These are phyloP conservation scores for Hyphopichia buzzinii DNA, from an alignment of 1,139 yeast genomes.

Conservation along the genomic window DNA sequence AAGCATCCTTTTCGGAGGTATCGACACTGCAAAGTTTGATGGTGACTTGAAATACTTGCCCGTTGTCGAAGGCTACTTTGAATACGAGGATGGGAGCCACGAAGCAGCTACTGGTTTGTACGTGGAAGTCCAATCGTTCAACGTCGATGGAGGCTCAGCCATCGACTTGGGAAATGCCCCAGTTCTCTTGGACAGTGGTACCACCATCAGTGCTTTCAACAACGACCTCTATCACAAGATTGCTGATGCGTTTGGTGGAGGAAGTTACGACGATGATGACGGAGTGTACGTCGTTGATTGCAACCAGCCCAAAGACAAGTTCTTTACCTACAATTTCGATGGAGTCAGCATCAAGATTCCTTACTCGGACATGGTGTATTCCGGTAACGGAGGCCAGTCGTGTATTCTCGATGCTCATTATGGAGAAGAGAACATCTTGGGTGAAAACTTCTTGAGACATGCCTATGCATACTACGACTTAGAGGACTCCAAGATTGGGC, in stretches of 20 bases:
- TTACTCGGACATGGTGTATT: constrained; percentile 6
- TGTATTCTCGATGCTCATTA: constrained; percentile 10
- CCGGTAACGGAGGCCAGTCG: constrained; percentile 4
- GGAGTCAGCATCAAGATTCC: constrained; percentile 11
- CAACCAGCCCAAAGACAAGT: constrained; percentile 10
- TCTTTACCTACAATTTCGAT: constrained; percentile 1
- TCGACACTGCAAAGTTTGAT: constrained; percentile 50
- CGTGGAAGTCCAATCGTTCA: not conserved
- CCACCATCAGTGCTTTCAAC: constrained; percentile 8
- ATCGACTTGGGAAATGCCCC: not conserved
- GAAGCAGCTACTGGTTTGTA: constrained; percentile 9
- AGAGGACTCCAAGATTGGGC: constrained; percentile 14
- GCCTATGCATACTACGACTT: constrained; percentile 21
- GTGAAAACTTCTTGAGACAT: constrained; percentile 11
- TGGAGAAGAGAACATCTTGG: constrained; percentile 7
- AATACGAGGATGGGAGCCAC: constrained; percentile 1
- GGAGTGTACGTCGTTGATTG: constrained; percentile 6
- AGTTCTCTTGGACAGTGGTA: constrained; percentile 1
- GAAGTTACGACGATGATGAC: constrained; percentile 13
- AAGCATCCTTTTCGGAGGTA: constrained; percentile 55
- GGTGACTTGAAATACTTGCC: constrained; percentile 40
- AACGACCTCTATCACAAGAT: constrained; percentile 13
- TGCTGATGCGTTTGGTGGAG: constrained; percentile 14
- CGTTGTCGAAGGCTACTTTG: not conserved
- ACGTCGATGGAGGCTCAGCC: not conserved